Percentiles rank a stretch among this genome's conserved stretches.
phyloP scores from a whole-genome alignment of 441 rosid genomes.

The Jatropha podagrica region DNA sequence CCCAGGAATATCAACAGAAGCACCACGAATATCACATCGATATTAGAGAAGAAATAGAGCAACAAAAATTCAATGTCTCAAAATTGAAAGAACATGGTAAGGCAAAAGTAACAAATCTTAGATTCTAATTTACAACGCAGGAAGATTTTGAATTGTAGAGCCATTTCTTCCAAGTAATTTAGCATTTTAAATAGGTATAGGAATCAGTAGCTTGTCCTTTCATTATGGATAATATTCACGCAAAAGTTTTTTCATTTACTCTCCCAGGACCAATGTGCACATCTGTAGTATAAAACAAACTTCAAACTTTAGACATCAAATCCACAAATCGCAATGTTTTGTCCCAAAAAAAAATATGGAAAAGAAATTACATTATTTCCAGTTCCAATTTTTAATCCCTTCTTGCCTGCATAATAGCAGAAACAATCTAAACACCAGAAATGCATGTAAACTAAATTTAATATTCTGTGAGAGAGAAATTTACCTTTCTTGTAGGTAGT shows the following conservation, averaged over 20 bases:
- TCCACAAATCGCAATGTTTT: neutral
- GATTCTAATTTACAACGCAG: neutral
- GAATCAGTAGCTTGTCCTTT: neutral
- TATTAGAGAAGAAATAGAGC: constrained; percentile 1
- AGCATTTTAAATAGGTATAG: neutral
- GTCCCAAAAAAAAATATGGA: neutral
- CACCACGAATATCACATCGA: constrained; percentile 11
- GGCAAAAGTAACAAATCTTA: constrained; percentile 4
- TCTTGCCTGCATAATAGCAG: neutral
- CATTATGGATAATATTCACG: neutral
- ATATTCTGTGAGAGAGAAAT: neutral
- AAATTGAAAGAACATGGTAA: neutral
- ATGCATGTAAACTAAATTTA: neutral
- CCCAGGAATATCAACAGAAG: neutral
- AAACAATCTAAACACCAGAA: neutral
- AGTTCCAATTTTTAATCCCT: neutral
- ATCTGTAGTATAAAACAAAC: neutral
- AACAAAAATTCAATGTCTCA: neutral
- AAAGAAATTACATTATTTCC: neutral
- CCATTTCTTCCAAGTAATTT: neutral
- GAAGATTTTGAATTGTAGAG: neutral
- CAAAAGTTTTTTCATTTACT: neutral
- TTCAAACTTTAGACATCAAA: neutral
- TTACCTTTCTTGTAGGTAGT: constrained; percentile 78
- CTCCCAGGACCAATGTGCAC: neutral